phyloP scores from a whole-genome alignment of 768 basidiomycete genomes.

The Lyophyllum semitale region DNA sequence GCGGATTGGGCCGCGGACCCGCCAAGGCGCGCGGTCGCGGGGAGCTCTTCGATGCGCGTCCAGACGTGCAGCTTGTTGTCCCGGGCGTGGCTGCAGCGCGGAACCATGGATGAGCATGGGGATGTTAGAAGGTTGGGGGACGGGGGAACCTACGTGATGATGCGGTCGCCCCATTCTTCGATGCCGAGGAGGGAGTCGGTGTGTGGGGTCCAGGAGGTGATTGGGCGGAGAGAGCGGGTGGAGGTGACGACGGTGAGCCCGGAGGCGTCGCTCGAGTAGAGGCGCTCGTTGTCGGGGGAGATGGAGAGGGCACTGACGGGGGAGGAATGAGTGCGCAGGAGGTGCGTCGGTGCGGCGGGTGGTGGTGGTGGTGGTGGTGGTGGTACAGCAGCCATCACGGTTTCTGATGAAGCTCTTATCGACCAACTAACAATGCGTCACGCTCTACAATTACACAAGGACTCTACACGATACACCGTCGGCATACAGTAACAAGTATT shows the following conservation, averaged over 20 bases:
- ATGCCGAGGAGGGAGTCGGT: conserved; percentile 74
- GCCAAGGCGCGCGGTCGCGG: conserved; percentile 45
- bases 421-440: neutral
- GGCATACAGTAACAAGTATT: too few species aligned
- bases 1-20: conserved; percentile 55
- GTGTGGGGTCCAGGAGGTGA: conserved; percentile 80
- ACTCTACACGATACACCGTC: too few species aligned
- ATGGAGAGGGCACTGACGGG: conserved; percentile 62
- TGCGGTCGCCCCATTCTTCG: conserved; percentile 64
- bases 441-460: too few species aligned
- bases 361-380: conserved; percentile 21
- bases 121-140: neutral
- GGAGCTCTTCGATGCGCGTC: conserved; percentile 49
- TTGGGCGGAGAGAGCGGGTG: conserved; percentile 71
- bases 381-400: neutral
- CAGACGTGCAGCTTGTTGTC: conserved; percentile 88
- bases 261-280: conserved; percentile 85
- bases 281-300: conserved; percentile 71
- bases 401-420: too few species aligned
- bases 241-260: conserved; percentile 81
- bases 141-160: conserved; percentile 73
- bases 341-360: conserved; percentile 66
- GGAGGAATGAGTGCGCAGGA: conserved; percentile 72
- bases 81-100: conserved; percentile 64
- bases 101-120: neutral